Evolutionary conservation across 768 basidiomycete species (phyloP).

Genomic region (Psilocybe cyanescens): DNA sequence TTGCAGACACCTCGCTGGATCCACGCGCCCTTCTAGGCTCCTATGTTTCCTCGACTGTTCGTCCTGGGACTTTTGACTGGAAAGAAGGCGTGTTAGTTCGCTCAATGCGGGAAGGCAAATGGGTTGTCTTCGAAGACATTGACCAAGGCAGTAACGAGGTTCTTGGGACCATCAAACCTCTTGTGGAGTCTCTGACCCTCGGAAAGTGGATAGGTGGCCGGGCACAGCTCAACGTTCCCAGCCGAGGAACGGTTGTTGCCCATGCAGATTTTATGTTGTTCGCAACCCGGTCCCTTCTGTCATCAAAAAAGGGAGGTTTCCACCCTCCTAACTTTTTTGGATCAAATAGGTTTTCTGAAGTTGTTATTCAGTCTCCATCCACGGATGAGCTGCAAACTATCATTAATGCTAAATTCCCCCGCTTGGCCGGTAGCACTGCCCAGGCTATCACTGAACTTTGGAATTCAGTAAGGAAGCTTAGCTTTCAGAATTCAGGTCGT

Average conservation of each 20-base stretch:
- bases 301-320: constrained; percentile 51
- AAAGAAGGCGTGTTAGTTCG: constrained; percentile 92
- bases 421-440: constrained; percentile 53
- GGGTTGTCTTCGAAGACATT: constrained; percentile 92
- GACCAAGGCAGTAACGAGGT: constrained; percentile 92
- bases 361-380: constrained; percentile 64
- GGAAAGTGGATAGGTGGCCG: constrained; percentile 78
- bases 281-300: constrained; percentile 76
- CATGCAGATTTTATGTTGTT: constrained; percentile 84
- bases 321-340: constrained; percentile 78
- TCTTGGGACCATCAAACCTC: constrained; percentile 82
- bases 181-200: constrained; percentile 72
- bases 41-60: constrained; percentile 83
- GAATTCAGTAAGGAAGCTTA: constrained; percentile 58
- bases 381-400: constrained; percentile 72
- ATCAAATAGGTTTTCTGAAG: constrained; percentile 80
- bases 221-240: constrained; percentile 73
- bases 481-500: constrained; percentile 54
- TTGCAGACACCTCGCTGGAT: constrained; percentile 95
- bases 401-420: constrained; percentile 66
- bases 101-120: constrained; percentile 87
- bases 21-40: constrained; percentile 92
- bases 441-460: constrained; percentile 69
- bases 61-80: constrained; percentile 93
- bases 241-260: constrained; percentile 74